Evolutionary conservation across 345 rosid species (phyloP).

Genomic region (Acer saccharum): DNA sequence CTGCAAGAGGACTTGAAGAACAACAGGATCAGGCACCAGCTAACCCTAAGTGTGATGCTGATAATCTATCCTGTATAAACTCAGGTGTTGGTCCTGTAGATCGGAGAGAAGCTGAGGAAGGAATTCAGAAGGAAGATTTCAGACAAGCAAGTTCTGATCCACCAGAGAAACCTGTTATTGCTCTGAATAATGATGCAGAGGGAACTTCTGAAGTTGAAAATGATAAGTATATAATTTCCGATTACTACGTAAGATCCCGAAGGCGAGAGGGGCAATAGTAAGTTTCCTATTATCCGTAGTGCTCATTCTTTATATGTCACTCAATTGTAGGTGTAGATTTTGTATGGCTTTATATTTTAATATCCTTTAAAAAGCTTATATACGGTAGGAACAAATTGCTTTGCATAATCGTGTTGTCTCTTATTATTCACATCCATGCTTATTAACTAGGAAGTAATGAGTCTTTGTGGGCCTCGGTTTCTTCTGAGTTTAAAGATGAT

Average conservation of each 20-base stretch:
- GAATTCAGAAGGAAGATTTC: conserved; percentile 27
- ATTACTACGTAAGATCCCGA: conserved; percentile 20
- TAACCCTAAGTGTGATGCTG: conserved; percentile 1
- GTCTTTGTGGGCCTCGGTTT: neutral
- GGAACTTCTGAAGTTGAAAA: conserved; percentile 23
- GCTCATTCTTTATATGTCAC: neutral
- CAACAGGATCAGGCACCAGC: conserved; percentile 21
- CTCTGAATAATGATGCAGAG: conserved; percentile 22
- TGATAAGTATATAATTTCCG: conserved; percentile 31
- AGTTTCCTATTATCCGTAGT: conserved; percentile 15
- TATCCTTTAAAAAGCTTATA: neutral
- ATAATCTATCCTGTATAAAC: conserved; percentile 16
- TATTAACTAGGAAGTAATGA: neutral
- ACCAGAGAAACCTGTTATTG: conserved; percentile 21
- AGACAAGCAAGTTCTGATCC: conserved; percentile 16
- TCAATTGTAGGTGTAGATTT: neutral
- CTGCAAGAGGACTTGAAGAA: conserved; percentile 22
- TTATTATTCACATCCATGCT: neutral
- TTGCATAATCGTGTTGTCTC: neutral
- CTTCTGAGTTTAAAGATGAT: neutral
- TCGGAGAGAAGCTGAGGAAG: conserved; percentile 14
- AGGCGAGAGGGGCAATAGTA: conserved; percentile 24
- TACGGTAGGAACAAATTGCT: too few species aligned
- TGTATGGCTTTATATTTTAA: neutral
- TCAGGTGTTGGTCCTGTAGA: conserved; percentile 6